Conservation (phyloP, 2,329 filamentous ascomycete genomes). For the Talaromyces piceae region DNA sequence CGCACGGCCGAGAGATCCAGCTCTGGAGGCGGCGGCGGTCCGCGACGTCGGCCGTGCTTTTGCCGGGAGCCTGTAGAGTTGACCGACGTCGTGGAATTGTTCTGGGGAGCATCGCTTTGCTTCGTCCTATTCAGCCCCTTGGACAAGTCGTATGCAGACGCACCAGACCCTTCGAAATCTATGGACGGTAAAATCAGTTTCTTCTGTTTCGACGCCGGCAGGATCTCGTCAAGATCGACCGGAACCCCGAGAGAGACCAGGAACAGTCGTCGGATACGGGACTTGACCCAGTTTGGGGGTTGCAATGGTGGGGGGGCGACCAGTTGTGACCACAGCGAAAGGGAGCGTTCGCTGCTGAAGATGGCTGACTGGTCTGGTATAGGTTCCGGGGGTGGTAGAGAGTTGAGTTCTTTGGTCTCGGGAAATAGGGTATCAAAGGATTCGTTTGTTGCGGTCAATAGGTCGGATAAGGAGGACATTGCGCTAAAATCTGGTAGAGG, state of each 20-base stretch:
- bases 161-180: constrained; percentile 45
- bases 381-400: constrained; percentile 30
- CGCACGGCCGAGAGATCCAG: constrained; percentile 72
- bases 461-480: constrained; percentile 39
- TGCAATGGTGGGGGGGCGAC: constrained; percentile 90
- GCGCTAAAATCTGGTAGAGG: constrained; percentile 47
- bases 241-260: constrained; percentile 93
- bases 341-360: constrained; percentile 77
- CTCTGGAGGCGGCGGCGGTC: constrained; percentile 60
- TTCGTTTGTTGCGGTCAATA: constrained; percentile 31
- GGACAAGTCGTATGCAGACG: constrained; percentile 49
- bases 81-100: constrained; percentile 18
- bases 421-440: constrained; percentile 41
- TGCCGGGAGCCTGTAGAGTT: constrained; percentile 22
- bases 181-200: constrained; percentile 89
- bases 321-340: constrained; percentile 92
- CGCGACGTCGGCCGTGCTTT: constrained; percentile 31
- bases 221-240: constrained; percentile 92
- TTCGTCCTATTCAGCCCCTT: constrained; percentile 24
- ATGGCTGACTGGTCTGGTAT: constrained; percentile 46
- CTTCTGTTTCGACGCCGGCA: constrained; percentile 95
- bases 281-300: constrained; percentile 96
- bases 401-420: constrained; percentile 28
- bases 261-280: constrained; percentile 87
- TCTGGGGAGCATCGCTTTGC: constrained; percentile 25